Percentiles rank a stretch among this genome's conserved stretches.
Evolutionary conservation across 768 basidiomycete genomes (phyloP).

Genomic region (Boletus tomentosulus): DNA sequence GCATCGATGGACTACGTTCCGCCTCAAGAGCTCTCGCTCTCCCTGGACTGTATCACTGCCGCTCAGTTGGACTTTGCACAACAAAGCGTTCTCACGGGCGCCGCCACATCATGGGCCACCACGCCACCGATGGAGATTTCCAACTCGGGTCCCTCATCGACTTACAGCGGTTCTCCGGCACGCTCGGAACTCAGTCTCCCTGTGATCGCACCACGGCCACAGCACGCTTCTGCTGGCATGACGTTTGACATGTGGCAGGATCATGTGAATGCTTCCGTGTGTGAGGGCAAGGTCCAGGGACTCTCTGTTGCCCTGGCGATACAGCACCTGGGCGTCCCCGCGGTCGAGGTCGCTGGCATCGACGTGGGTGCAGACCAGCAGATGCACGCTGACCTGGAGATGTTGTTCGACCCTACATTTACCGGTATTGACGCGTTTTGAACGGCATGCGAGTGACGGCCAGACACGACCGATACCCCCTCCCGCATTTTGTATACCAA

Average conservation of each 20-base stretch:
- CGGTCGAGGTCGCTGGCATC: neutral
- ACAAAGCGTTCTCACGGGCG: conserved; percentile 1
- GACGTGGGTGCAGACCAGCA: neutral
- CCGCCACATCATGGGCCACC: conserved; percentile 3
- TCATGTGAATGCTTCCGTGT: neutral
- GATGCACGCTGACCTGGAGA: conserved; percentile 9
- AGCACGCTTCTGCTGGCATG: conserved; percentile 4
- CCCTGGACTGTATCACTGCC: conserved; percentile 2
- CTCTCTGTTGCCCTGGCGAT: neutral
- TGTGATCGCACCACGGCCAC: conserved; percentile 26
- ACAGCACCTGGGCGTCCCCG: neutral
- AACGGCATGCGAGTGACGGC: neutral
- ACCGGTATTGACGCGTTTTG: conserved; percentile 11
- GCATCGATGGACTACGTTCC: conserved; percentile 29
- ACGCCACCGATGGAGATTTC: conserved; percentile 13
- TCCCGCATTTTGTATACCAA: neutral
- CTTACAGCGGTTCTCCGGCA: conserved; percentile 41
- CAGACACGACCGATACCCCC: neutral
- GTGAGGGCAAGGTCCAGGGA: neutral
- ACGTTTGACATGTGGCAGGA: conserved; percentile 23
- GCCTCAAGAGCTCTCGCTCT: conserved; percentile 13
- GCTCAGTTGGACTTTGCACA: neutral
- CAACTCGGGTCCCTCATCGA: conserved; percentile 37
- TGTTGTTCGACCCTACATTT: conserved; percentile 13
- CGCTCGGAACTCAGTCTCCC: conserved; percentile 29